A percentile compares a stretch with the other conserved stretches of the same genome.
Evolutionary conservation across 768 basidiomycete genomes (phyloP).

Genomic region (Podaxis sp.): DNA sequence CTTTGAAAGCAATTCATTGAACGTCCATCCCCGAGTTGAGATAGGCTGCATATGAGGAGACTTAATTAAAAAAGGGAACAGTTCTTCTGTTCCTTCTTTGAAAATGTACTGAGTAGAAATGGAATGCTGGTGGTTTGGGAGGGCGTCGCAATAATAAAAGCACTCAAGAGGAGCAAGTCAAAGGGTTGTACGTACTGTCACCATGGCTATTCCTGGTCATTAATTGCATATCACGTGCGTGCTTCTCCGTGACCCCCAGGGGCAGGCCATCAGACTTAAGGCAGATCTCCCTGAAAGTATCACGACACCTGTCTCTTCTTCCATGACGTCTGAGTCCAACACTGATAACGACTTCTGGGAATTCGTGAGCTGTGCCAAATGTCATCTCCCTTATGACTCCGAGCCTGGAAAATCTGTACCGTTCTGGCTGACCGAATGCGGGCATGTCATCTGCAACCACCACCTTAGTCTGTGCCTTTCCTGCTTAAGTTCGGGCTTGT

Average conservation of each 20-base stretch:
- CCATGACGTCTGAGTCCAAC: conserved; percentile 28
- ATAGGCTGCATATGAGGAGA: conserved; percentile 17
- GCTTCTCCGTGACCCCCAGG: not conserved
- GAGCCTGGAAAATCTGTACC: conserved; percentile 60
- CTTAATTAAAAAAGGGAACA: not conserved
- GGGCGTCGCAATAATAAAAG: not conserved
- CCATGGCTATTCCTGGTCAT: not conserved
- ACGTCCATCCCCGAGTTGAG: conserved; percentile 53
- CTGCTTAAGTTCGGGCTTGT: not conserved
- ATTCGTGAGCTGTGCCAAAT: conserved; percentile 69
- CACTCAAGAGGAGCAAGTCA: too few relatives aligned
- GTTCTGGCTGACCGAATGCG: conserved; percentile 89
- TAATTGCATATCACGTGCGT: conserved; percentile 5
- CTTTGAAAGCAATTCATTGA: conserved; percentile 37
- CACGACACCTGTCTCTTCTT: conserved; percentile 21
- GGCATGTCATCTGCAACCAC: conserved; percentile 81
- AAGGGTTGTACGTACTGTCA: too few relatives aligned
- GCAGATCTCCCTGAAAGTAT: too few relatives aligned
- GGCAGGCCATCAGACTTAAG: not conserved
- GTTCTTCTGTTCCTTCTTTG: not conserved
- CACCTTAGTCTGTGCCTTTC: conserved; percentile 64
- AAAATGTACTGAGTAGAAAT: not conserved
- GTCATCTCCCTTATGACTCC: conserved; percentile 63
- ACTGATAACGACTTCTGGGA: conserved; percentile 74
- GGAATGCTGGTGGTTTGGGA: not conserved